A percentile compares a stretch with the other conserved stretches of the same genome.
Conservation (phyloP, 495 filamentous ascomycete species). For the Aspergillus kassunensis region DNA sequence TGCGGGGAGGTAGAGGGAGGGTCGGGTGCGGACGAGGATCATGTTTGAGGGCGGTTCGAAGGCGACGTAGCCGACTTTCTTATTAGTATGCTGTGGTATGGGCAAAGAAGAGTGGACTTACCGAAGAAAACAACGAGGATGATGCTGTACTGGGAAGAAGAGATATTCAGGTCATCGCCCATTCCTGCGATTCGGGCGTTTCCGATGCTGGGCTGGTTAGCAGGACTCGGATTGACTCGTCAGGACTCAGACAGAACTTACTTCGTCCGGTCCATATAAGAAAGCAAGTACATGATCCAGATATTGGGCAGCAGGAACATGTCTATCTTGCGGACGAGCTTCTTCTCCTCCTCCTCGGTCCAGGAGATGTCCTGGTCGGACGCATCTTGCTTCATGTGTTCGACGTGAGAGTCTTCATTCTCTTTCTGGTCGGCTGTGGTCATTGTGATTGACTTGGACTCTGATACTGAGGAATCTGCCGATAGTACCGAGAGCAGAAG, state of each 20-base stretch:
- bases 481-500: too few relatives aligned
- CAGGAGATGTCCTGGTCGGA: constrained; percentile 1
- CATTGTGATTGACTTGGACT: not conserved
- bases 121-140: constrained; percentile 43
- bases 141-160: constrained; percentile 32
- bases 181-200: constrained; percentile 46
- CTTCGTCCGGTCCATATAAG: constrained; percentile 45
- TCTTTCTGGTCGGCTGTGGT: not conserved
- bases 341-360: constrained; percentile 22
- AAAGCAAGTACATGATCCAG: constrained; percentile 49
- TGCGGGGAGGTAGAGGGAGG: constrained; percentile 41
- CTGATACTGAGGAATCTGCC: too few relatives aligned
- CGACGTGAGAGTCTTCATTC: not conserved
- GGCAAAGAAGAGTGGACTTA: constrained; percentile 14
- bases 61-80: constrained; percentile 1
- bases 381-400: not conserved
- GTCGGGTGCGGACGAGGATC: constrained; percentile 33
- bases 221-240: too few relatives aligned
- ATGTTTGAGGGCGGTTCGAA: constrained; percentile 25
- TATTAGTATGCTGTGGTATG: too few relatives aligned
- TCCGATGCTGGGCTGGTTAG: constrained; percentile 26
- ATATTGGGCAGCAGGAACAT: constrained; percentile 44
- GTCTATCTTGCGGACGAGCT: constrained; percentile 47
- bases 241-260: too few relatives aligned
- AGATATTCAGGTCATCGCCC: constrained; percentile 34